A percentile compares a stretch with the other conserved stretches of the same genome.
Evolutionary conservation across 768 basidiomycete genomes (phyloP).

Genomic region (Hericium erinaceus): DNA sequence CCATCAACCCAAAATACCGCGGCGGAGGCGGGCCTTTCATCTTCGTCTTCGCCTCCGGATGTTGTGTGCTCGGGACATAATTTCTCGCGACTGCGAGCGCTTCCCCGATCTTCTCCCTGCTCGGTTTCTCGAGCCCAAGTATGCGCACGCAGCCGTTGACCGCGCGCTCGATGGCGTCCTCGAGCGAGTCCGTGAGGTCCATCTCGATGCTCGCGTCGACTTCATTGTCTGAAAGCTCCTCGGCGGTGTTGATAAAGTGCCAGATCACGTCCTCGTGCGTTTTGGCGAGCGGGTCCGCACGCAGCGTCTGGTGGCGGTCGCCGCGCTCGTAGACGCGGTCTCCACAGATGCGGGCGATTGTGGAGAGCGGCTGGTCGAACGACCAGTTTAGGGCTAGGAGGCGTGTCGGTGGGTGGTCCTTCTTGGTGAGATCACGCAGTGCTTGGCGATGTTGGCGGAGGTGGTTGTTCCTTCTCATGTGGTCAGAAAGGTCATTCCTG

Average conservation of each 20-base stretch:
- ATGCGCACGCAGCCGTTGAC: conserved; percentile 48
- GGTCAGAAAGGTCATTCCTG: background rate
- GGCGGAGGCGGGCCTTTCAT: conserved; percentile 26
- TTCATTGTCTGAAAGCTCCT: conserved; percentile 53
- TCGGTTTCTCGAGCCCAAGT: conserved; percentile 45
- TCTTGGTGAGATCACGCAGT: conserved; percentile 46
- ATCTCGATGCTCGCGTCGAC: conserved; percentile 67
- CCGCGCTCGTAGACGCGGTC: conserved; percentile 72
- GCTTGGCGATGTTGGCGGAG: conserved; percentile 65
- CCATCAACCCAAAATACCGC: conserved; percentile 73
- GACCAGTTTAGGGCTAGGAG: conserved; percentile 80
- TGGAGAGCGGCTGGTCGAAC: conserved; percentile 44
- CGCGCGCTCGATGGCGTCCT: conserved; percentile 46
- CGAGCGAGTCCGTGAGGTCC: conserved; percentile 45
- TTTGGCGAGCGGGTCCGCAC: conserved; percentile 39
- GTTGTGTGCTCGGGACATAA: conserved; percentile 30
- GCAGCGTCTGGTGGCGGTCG: conserved; percentile 77
- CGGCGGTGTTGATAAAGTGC: conserved; percentile 59
- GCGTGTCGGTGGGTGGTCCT: conserved; percentile 45
- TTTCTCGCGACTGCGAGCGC: conserved; percentile 32
- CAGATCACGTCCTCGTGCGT: conserved; percentile 76
- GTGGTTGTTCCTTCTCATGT: conserved; percentile 72
- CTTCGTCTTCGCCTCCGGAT: conserved; percentile 20
- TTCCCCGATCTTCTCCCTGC: conserved; percentile 43
- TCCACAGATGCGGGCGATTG: conserved; percentile 65